Percentiles rank a stretch among this genome's conserved stretches.
phyloP scores from a whole-genome alignment of 2,329 filamentous ascomycete genomes.

The Shiraia sp. region DNA sequence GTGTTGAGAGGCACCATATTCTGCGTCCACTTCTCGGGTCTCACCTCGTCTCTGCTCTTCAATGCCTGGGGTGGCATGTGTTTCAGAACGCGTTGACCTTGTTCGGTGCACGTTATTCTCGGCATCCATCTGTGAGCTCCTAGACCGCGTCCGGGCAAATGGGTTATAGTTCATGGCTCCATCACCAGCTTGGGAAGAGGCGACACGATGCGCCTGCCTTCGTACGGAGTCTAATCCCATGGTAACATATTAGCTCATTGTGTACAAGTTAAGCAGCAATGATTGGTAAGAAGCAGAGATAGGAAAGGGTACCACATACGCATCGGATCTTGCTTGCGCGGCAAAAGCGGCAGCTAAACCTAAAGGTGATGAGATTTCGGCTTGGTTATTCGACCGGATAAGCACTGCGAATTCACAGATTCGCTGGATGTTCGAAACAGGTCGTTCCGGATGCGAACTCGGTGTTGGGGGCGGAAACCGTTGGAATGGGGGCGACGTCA shows the following conservation, averaged over 20 bases:
- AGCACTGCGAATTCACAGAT: too few relatives aligned
- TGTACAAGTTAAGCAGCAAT: not conserved
- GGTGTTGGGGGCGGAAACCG: slow-evolving; percentile 13
- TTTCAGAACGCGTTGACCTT: slow-evolving; percentile 25
- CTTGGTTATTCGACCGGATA: too few relatives aligned
- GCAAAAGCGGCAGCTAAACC: slow-evolving; percentile 21
- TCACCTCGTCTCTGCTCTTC: slow-evolving; percentile 33
- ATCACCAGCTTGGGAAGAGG: slow-evolving; percentile 29
- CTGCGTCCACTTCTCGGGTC: slow-evolving; percentile 29
- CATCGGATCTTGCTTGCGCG: slow-evolving; percentile 19
- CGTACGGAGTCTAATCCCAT: slow-evolving; percentile 39
- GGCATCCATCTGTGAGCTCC: slow-evolving; percentile 28
- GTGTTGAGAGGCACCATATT: slow-evolving; percentile 33
- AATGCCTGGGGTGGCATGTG: slow-evolving; percentile 20
- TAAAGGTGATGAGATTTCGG: too few relatives aligned
- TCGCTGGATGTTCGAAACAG: too few relatives aligned
- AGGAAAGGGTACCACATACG: slow-evolving; percentile 28
- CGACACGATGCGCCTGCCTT: slow-evolving; percentile 41
- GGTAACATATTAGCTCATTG: slow-evolving; percentile 11
- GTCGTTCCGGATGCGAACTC: slow-evolving; percentile 5
- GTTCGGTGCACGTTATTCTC: slow-evolving; percentile 32
- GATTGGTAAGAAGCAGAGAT: slow-evolving; percentile 1
- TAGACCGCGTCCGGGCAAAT: slow-evolving; percentile 35
- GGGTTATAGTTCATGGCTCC: slow-evolving; percentile 39
- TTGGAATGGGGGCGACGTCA: slow-evolving; percentile 6